These are phyloP conservation scores for Misopates orontium DNA, from an alignment of 257 asterid genomes.

Conservation along the genomic window DNA sequence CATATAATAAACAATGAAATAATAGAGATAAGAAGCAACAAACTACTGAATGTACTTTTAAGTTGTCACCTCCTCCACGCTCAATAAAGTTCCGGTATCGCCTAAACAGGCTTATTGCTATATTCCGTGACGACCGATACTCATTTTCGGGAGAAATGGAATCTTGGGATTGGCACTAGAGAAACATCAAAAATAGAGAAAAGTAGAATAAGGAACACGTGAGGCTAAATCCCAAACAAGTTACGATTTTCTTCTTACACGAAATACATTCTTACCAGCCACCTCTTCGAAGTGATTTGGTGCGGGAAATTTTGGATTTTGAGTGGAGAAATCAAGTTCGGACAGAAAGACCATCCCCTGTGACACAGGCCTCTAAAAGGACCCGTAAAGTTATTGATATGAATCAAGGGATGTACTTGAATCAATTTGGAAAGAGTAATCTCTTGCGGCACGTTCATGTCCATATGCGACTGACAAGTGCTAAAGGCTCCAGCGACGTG, in stretches of 20 bases:
- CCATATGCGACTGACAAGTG: constrained; percentile 42
- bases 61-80: constrained; percentile 98
- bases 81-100: constrained; percentile 76
- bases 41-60: constrained; percentile 62
- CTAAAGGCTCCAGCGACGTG: constrained; percentile 43
- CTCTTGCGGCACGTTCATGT: constrained; percentile 49
- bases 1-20: constrained; percentile 16
- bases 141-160: constrained; percentile 75
- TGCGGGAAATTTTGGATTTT: constrained; percentile 44
- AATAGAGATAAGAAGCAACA: constrained; percentile 6
- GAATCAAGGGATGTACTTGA: constrained; percentile 39
- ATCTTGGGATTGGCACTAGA: constrained; percentile 76
- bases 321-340: constrained; percentile 37
- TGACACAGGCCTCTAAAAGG: constrained; percentile 33
- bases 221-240: too few relatives aligned
- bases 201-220: not conserved
- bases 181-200: not conserved
- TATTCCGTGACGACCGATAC: constrained; percentile 85
- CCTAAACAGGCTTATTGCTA: constrained; percentile 87
- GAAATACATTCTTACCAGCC: constrained; percentile 47
- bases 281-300: constrained; percentile 59
- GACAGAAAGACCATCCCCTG: constrained; percentile 45
- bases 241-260: not conserved
- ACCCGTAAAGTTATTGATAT: constrained; percentile 26
- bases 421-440: constrained; percentile 37